Percentiles rank a stretch among this genome's conserved stretches.
These are phyloP conservation scores for Hypomyces rosellus DNA, from an alignment of 2,329 filamentous ascomycete species.

Conservation along the genomic window DNA sequence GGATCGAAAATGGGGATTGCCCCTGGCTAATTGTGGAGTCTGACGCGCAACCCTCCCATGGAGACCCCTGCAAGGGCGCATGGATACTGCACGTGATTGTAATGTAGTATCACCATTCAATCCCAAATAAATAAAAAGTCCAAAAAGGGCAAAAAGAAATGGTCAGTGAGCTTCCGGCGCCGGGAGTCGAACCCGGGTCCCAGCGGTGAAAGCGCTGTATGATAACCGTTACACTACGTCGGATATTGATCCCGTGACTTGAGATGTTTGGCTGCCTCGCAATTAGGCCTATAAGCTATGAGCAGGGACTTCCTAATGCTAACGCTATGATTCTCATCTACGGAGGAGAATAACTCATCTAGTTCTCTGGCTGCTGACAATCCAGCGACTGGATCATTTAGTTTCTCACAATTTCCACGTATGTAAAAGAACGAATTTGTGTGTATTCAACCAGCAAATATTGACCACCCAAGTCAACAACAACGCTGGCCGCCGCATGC, in stretches of 20 bases:
- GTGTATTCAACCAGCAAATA: not conserved
- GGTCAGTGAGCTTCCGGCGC: conserved; percentile 6
- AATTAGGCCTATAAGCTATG: no score
- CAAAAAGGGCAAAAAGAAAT: not conserved
- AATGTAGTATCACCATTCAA: no score
- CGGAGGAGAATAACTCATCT: no score
- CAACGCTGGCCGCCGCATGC: not conserved
- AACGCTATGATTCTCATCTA: no score
- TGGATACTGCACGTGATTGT: no score
- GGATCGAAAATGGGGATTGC: not conserved
- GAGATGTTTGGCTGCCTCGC: not conserved
- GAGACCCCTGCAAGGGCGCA: no score
- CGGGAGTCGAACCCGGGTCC: conserved; percentile 14
- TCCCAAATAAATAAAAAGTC: no score
- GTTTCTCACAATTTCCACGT: not conserved
- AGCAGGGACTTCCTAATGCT: no score
- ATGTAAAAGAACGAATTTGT: no score
- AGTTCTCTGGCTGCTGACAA: no score
- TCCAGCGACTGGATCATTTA: not conserved
- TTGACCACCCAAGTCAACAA: not conserved
- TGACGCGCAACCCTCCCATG: not conserved
- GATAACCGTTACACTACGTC: conserved; percentile 14
- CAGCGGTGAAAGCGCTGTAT: conserved; percentile 14
- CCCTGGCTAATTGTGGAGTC: not conserved
- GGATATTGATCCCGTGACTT: conserved; percentile 11